Conservation (phyloP, 2,329 filamentous ascomycete species). For the Aureobasidium lini region DNA sequence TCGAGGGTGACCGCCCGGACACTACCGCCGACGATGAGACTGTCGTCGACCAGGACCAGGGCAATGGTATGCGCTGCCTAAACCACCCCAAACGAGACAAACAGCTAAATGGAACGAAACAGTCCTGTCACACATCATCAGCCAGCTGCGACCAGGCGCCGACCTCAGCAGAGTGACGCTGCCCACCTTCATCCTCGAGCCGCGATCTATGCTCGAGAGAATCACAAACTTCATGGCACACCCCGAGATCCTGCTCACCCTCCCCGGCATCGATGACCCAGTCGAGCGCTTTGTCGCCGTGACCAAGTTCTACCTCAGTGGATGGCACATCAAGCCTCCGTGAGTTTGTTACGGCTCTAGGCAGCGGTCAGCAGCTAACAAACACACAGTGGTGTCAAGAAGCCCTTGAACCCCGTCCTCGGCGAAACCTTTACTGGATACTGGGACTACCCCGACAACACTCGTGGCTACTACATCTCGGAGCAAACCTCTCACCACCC, state of each 20-base stretch:
- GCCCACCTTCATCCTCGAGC: slow-evolving; percentile 96
- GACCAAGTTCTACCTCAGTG: slow-evolving; percentile 95
- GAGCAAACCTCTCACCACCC: slow-evolving; percentile 98
- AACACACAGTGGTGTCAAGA: slow-evolving; percentile 76
- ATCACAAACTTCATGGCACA: slow-evolving; percentile 99
- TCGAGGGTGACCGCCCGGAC: slow-evolving; percentile 34
- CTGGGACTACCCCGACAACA: slow-evolving; percentile 76
- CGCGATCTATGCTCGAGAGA: slow-evolving; percentile 93
- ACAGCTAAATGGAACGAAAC: slow-evolving; percentile 5
- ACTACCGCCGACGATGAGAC: slow-evolving; percentile 50
- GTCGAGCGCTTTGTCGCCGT: slow-evolving; percentile 85
- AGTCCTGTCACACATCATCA: slow-evolving; percentile 97
- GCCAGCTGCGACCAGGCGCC: slow-evolving; percentile 88
- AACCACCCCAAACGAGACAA: not conserved
- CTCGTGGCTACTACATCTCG: slow-evolving; percentile 87
- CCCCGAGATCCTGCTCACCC: slow-evolving; percentile 86
- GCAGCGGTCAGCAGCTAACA: not conserved
- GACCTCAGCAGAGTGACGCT: slow-evolving; percentile 91
- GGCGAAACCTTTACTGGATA: slow-evolving; percentile 93
- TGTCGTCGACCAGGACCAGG: slow-evolving; percentile 83
- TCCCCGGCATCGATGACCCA: slow-evolving; percentile 82
- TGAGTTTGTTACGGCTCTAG: slow-evolving; percentile 43
- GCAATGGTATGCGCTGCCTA: slow-evolving; percentile 62
- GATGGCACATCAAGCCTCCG: slow-evolving; percentile 98
- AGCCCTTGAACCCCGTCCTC: slow-evolving; percentile 91